A percentile compares a stretch with the other conserved stretches of the same genome.
These are phyloP conservation scores for Monosporascus sp. DNA, from an alignment of 2,329 filamentous ascomycete genomes.

Conservation along the genomic window DNA sequence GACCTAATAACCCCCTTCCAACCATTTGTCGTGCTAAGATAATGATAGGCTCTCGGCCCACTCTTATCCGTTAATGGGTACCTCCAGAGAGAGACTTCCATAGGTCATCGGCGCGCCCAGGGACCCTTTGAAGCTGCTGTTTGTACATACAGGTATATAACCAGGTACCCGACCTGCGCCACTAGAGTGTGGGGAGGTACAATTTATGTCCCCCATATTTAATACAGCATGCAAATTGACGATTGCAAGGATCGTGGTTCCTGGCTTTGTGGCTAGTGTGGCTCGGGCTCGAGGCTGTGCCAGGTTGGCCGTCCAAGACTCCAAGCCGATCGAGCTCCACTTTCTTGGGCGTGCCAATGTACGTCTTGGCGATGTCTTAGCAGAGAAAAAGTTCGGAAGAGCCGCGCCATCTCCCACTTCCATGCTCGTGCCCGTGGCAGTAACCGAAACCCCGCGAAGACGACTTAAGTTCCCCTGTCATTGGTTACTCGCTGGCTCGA, in stretches of 20 bases:
- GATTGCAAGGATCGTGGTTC: too few relatives aligned
- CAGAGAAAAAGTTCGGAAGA: not conserved
- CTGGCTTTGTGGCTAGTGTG: too few relatives aligned
- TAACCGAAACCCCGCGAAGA: not conserved
- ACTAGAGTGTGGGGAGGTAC: not conserved
- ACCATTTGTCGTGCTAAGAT: not conserved
- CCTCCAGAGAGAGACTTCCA: too few relatives aligned
- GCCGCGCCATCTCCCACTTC: not conserved
- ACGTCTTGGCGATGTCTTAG: not conserved
- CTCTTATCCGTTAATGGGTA: not conserved
- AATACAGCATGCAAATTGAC: too few relatives aligned
- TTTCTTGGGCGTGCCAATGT: not conserved
- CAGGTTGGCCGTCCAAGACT: too few relatives aligned
- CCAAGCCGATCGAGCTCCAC: too few relatives aligned
- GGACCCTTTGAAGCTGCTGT: too few relatives aligned
- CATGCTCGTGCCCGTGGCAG: not conserved
- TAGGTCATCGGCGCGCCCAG: too few relatives aligned
- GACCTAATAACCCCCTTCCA: too few relatives aligned
- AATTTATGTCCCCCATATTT: not conserved
- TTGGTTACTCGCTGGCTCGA: not conserved
- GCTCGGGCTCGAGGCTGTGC: too few relatives aligned
- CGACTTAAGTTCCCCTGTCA: not conserved
- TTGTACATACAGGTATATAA: too few relatives aligned
- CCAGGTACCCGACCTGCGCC: too few relatives aligned
- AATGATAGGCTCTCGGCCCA: not conserved